These are phyloP conservation scores for Rutstroemia sp. DNA, from an alignment of 2,329 filamentous ascomycete species.

Conservation along the genomic window DNA sequence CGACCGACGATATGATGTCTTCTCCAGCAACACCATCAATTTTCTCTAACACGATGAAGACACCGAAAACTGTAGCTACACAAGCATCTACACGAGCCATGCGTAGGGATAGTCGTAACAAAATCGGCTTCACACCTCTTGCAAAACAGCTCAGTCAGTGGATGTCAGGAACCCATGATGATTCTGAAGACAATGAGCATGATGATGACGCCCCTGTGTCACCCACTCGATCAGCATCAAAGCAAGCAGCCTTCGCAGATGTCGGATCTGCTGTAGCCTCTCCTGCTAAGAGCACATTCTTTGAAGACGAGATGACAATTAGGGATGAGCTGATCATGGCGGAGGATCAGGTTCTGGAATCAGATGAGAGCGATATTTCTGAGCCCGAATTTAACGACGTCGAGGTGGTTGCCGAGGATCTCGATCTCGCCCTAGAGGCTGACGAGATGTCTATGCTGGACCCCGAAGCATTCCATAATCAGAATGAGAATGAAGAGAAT, in stretches of 20 bases:
- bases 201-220: slow-evolving; percentile 12
- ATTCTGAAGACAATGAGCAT: slow-evolving; percentile 24
- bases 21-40: slow-evolving; percentile 38
- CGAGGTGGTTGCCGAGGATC: slow-evolving; percentile 47
- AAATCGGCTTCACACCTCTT: slow-evolving; percentile 56
- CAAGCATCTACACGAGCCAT: neutral
- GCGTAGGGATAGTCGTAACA: slow-evolving; percentile 15
- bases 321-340: slow-evolving; percentile 33
- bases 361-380: slow-evolving; percentile 13
- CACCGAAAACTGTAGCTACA: slow-evolving; percentile 15
- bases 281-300: slow-evolving; percentile 43
- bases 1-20: slow-evolving; percentile 28
- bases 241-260: neutral
- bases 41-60: slow-evolving; percentile 18
- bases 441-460: slow-evolving; percentile 53
- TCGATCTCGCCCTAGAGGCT: slow-evolving; percentile 50
- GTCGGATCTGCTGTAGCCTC: neutral
- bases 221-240: slow-evolving; percentile 3
- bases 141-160: slow-evolving; percentile 55
- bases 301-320: slow-evolving; percentile 54
- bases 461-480: slow-evolving; percentile 22
- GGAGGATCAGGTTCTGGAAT: slow-evolving; percentile 28
- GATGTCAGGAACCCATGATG: slow-evolving; percentile 51
- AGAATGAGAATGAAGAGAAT: neutral
- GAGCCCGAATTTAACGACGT: slow-evolving; percentile 37